A percentile compares a stretch with the other conserved stretches of the same genome.
These are phyloP conservation scores for Articulospora tetracladia DNA, from an alignment of 495 filamentous ascomycete genomes.

Conservation along the genomic window DNA sequence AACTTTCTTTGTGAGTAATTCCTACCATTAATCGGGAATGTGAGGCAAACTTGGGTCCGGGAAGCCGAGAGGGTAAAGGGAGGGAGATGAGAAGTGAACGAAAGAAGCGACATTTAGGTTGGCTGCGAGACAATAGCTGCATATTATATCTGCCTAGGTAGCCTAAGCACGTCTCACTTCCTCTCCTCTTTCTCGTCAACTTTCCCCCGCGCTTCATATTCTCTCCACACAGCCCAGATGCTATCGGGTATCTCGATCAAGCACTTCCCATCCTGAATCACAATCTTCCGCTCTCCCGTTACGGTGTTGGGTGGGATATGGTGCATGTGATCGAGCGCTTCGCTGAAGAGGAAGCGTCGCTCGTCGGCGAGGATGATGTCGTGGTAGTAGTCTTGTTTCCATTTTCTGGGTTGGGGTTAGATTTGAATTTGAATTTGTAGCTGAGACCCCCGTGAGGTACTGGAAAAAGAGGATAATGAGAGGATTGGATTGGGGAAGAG, in stretches of 20 bases:
- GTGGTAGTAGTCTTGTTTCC: conserved; percentile 15
- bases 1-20: too few relatives aligned
- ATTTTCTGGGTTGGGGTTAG: not conserved
- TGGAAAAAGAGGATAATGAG: not conserved
- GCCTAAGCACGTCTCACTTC: not conserved
- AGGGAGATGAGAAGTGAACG: too few relatives aligned
- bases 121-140: too few relatives aligned
- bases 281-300: conserved; percentile 14
- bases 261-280: conserved; percentile 20
- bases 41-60: too few relatives aligned
- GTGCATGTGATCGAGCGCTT: conserved; percentile 16
- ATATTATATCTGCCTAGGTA: too few relatives aligned
- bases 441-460: too few relatives aligned
- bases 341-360: conserved; percentile 11
- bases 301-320: conserved; percentile 5
- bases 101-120: too few relatives aligned
- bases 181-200: not conserved
- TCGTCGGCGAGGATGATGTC: conserved; percentile 20
- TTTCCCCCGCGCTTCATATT: conserved; percentile 14
- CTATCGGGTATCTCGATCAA: conserved; percentile 11
- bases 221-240: conserved; percentile 16
- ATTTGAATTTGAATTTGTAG: too few relatives aligned
- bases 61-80: too few relatives aligned
- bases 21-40: too few relatives aligned
- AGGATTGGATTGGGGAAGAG: not conserved